Conservation (phyloP, 2,329 filamentous ascomycete species). For the Arthrobotrys conoides region DNA sequence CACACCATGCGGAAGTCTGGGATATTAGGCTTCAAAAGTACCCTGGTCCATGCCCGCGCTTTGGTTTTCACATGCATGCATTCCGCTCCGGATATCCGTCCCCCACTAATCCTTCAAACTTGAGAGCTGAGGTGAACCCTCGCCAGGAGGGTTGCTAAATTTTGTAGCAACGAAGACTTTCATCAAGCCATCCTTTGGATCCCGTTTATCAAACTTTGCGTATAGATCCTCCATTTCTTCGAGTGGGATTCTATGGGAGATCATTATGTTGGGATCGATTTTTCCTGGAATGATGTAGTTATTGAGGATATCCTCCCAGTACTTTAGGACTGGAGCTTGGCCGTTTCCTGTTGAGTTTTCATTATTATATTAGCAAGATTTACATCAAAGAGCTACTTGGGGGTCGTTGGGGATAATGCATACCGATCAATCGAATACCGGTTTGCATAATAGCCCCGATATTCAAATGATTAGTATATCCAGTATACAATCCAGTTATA, state of each 20-base stretch:
- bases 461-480: constrained; percentile 79
- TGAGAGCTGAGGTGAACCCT: too few relatives aligned
- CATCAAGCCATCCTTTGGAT: constrained; percentile 75
- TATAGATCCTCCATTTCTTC: constrained; percentile 81
- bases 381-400: too few relatives aligned
- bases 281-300: too few relatives aligned
- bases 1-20: too few relatives aligned
- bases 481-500: constrained; percentile 77
- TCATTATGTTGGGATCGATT: constrained; percentile 79
- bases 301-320: constrained; percentile 76
- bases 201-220: constrained; percentile 72
- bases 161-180: constrained; percentile 80
- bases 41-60: background rate
- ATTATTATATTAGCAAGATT: too few relatives aligned
- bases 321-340: too few relatives aligned
- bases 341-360: constrained; percentile 71
- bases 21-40: too few relatives aligned
- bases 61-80: background rate
- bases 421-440: background rate
- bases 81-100: background rate
- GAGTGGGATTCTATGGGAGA: constrained; percentile 81
- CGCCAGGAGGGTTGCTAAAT: constrained; percentile 69
- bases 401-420: constrained; percentile 76
- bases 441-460: constrained; percentile 71
- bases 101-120: constrained; percentile 59